These are phyloP conservation scores for Dorcoceras hygrometricum DNA, from an alignment of 257 asterid species.

Conservation along the genomic window DNA sequence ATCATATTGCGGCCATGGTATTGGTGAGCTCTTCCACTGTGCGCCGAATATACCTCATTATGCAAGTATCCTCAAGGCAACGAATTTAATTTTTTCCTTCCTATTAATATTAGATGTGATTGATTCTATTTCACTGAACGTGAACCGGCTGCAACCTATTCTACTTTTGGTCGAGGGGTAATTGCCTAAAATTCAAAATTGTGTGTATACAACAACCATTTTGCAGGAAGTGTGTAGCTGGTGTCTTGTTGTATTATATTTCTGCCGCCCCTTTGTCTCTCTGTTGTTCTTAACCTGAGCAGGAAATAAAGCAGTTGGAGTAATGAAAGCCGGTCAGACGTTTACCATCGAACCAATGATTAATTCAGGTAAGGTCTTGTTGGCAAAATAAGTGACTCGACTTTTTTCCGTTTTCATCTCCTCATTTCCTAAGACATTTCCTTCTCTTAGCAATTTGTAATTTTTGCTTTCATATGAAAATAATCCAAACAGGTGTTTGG, in stretches of 20 bases:
- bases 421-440: neutral
- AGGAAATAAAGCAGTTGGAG: constrained; percentile 97
- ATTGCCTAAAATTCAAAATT: neutral
- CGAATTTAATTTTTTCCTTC: neutral
- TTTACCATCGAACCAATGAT: constrained; percentile 98
- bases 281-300: constrained; percentile 50
- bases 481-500: constrained; percentile 63
- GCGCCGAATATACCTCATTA: constrained; percentile 99
- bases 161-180: neutral
- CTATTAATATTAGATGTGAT: neutral
- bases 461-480: constrained; percentile 10
- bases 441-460: neutral
- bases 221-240: constrained; percentile 4
- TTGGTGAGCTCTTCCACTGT: constrained; percentile 95
- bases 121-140: neutral
- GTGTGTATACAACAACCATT: neutral
- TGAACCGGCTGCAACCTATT: neutral
- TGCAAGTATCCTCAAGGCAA: constrained; percentile 73
- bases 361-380: constrained; percentile 52
- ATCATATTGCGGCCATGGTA: constrained; percentile 94
- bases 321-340: constrained; percentile 96
- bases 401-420: neutral
- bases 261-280: constrained; percentile 11
- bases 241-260: constrained; percentile 2
- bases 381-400: neutral